phyloP scores from a whole-genome alignment of 1,139 yeast genomes.

The Candida smagusa region DNA sequence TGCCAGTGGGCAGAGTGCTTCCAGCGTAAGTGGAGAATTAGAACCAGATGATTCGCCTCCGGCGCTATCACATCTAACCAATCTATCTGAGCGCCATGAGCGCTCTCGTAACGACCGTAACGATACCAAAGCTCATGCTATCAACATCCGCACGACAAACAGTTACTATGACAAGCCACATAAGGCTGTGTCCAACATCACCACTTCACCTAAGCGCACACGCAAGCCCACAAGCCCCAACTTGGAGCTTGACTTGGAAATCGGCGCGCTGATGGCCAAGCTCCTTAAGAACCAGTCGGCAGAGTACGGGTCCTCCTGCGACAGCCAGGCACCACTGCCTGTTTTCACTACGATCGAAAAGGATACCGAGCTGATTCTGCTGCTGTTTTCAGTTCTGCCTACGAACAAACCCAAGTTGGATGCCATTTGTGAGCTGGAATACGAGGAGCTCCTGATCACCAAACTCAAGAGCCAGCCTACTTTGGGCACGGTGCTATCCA shows the following conservation, averaged over 20 bases:
- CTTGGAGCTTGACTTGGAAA: slow-evolving; percentile 37
- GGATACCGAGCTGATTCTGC: slow-evolving; percentile 38
- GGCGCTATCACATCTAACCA: slow-evolving; percentile 40
- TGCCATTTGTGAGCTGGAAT: slow-evolving; percentile 23
- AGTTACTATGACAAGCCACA: slow-evolving; percentile 7
- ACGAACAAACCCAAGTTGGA: slow-evolving; percentile 27
- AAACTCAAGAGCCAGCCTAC: background rate
- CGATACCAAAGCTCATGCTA: slow-evolving; percentile 15
- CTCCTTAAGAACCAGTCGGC: slow-evolving; percentile 23
- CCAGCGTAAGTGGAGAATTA: slow-evolving; percentile 29
- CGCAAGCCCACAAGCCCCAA: slow-evolving; percentile 5
- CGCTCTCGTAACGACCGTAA: slow-evolving; percentile 3
- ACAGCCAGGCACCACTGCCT: slow-evolving; percentile 37
- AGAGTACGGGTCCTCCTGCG: slow-evolving; percentile 31
- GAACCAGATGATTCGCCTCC: slow-evolving; percentile 46
- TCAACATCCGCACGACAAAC: slow-evolving; percentile 13
- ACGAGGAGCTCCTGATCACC: background rate
- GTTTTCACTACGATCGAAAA: slow-evolving; percentile 35
- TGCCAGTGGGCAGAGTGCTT: slow-evolving; percentile 16
- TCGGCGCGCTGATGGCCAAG: slow-evolving; percentile 45
- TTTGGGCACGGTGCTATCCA: slow-evolving; percentile 10
- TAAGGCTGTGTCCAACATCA: background rate
- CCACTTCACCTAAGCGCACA: slow-evolving; percentile 7
- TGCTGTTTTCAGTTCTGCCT: slow-evolving; percentile 23
- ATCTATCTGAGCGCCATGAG: slow-evolving; percentile 2